Evolutionary conservation across 306 rosid species (phyloP), one percentile per base, ranked within the genome.

Genomic region (Arachis hypogaea): DNA sequence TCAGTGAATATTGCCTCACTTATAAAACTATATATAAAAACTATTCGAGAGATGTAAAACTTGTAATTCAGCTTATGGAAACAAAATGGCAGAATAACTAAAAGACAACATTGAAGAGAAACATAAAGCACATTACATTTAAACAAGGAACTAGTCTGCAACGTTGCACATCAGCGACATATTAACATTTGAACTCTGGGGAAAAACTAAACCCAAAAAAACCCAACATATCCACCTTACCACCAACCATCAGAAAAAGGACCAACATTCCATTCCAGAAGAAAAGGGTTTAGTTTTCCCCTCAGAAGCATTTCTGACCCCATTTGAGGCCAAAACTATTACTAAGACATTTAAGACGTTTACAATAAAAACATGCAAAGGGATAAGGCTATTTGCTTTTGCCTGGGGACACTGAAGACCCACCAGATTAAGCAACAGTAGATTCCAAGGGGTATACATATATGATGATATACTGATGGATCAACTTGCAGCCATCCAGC

Each of bases 321-420:
- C 83, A 74, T 81, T 82, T 81, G 68, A 77, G 86, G 85, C 78
- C 87, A 86, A 50, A 52, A 76, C 85, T 85, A 81, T 70, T 5
- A 52, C 58, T 81, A 87, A 76, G 86, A 87, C 85, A 90, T 85
- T 82, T 85, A 76, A 76, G 88, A 84, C 81, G 84, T 88, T 72
- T 90, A 84, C 95, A 86, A 74, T 56, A 78, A 85, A 33, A 84
- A 84, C 82, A 86, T 60, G 78, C 78, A 60, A 6, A 85, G 74
- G 75, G 41, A 63, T 52, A 72, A 78, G 77, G 81, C 64, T 70
- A 69, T 69, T 74, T 52, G 29, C 58, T 52, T 55, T 72, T 42
- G 62, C 68, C 59, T 29, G 75, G 57, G 80, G 76, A 71, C 68
- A 66, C 4, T 72, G 76, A 71, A 76, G 84, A 76, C 69, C 78